Conservation (phyloP, 2,329 filamentous ascomycete genomes). For the Cryphonectria naterciae region DNA sequence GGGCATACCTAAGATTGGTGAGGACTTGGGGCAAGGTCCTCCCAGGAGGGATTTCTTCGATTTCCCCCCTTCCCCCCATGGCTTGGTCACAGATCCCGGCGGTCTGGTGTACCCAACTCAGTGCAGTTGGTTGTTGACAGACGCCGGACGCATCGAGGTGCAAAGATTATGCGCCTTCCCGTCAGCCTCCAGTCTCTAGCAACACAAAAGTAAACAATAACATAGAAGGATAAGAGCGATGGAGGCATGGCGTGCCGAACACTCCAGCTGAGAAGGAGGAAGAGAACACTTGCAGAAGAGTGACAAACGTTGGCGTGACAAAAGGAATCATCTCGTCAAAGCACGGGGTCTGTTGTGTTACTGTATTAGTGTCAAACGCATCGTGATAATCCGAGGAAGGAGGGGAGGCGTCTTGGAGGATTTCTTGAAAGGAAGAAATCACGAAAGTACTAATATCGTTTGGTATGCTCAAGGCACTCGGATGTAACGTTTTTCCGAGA, state of each 20-base stretch:
- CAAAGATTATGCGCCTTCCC: constrained; percentile 28
- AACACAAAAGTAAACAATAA: constrained; percentile 1
- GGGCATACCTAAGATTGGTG: not conserved
- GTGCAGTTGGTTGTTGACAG: constrained; percentile 25
- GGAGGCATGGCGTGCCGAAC: constrained; percentile 17
- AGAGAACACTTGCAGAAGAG: constrained; percentile 6
- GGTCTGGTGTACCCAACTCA: constrained; percentile 11
- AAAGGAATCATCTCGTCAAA: not conserved
- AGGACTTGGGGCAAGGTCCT: not conserved
- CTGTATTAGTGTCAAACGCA: constrained; percentile 13
- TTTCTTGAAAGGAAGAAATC: not conserved
- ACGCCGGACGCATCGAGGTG: constrained; percentile 22
- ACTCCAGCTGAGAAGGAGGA: constrained; percentile 1
- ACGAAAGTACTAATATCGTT: not conserved
- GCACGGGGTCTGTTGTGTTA: not conserved
- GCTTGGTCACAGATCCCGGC: constrained; percentile 12
- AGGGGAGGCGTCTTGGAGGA: not conserved
- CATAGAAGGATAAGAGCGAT: not conserved
- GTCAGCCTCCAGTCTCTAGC: constrained; percentile 9
- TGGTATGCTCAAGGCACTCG: not conserved
- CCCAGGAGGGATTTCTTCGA: not conserved
- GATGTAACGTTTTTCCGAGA: not conserved
- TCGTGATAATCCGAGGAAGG: not conserved
- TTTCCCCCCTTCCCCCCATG: not conserved
- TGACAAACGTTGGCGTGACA: not conserved